phyloP scores from a whole-genome alignment of 352 stramenopile species.

The Phytophthora fragariaefolia region DNA sequence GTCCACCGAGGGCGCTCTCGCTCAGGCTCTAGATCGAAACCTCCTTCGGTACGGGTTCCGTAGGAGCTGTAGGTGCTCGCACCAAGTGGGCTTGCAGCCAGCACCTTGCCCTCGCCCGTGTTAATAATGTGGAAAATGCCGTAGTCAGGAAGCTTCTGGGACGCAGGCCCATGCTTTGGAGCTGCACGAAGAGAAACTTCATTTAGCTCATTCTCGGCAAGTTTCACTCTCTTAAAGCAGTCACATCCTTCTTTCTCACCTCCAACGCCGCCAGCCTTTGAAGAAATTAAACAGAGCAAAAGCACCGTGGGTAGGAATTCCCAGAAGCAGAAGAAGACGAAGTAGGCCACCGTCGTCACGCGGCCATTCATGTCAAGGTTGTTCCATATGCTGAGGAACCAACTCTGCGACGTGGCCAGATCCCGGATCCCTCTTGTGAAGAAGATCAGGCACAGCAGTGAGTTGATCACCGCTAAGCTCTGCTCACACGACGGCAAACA shows the following conservation, averaged over 20 bases:
- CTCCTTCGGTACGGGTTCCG: conserved; percentile 37
- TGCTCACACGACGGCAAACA: conserved; percentile 26
- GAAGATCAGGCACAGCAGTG: conserved; percentile 83
- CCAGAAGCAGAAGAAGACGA: conserved; percentile 90
- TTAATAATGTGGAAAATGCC: conserved; percentile 91
- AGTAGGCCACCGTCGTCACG: conserved; percentile 80
- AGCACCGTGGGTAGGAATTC: conserved; percentile 86
- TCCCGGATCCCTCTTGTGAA: conserved; percentile 79
- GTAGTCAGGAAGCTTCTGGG: conserved; percentile 80
- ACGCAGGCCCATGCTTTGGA: conserved; percentile 63
- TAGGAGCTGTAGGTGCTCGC: conserved; percentile 66
- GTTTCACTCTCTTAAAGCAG: background rate
- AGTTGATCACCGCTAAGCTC: conserved; percentile 84
- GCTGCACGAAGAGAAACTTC: conserved; percentile 40
- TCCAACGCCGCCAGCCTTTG: conserved; percentile 81
- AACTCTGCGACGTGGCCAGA: conserved; percentile 84
- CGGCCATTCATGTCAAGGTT: conserved; percentile 86
- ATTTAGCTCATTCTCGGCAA: conserved; percentile 7
- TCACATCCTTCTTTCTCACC: conserved; percentile 37
- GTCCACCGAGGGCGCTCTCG: conserved; percentile 72
- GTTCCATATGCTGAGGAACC: conserved; percentile 88
- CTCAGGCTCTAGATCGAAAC: conserved; percentile 40
- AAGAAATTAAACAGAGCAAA: conserved; percentile 82
- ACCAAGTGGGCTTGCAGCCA: conserved; percentile 69
- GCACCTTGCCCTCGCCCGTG: conserved; percentile 51